A percentile compares a stretch with the other conserved stretches of the same genome.
Conservation (phyloP, 352 stramenopile species). For the Elongisporangium undulatum region DNA sequence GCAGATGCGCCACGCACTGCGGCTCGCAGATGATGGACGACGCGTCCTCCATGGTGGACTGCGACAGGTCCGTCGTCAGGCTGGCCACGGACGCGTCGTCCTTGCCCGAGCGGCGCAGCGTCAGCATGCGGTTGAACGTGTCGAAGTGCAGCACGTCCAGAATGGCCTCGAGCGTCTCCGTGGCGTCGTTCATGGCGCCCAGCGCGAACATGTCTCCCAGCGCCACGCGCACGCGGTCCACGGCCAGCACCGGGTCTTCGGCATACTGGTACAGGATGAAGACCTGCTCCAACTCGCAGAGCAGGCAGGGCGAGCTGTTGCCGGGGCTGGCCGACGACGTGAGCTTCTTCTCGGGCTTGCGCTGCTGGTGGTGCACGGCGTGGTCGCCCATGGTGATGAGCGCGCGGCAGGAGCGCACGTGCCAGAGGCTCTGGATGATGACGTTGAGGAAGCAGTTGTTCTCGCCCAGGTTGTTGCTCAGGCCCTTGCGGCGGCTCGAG, state of each 20-base stretch:
- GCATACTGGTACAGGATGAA: constrained; percentile 85
- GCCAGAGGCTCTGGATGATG: constrained; percentile 89
- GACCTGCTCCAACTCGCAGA: constrained; percentile 83
- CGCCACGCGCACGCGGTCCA: constrained; percentile 66
- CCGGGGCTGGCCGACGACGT: constrained; percentile 8
- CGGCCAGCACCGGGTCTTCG: constrained; percentile 67
- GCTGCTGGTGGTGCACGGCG: constrained; percentile 58
- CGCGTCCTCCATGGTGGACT: constrained; percentile 50
- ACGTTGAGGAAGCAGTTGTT: constrained; percentile 93
- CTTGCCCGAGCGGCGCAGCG: constrained; percentile 28
- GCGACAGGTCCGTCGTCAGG: constrained; percentile 27
- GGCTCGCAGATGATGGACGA: constrained; percentile 70
- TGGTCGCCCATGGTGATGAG: constrained; percentile 79
- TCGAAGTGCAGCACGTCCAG: constrained; percentile 74
- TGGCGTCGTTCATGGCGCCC: constrained; percentile 85
- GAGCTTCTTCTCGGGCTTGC: constrained; percentile 28
- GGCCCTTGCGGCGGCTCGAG: constrained; percentile 63
- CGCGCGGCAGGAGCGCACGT: constrained; percentile 79
- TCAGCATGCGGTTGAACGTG: constrained; percentile 72
- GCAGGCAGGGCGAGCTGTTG: constrained; percentile 33
- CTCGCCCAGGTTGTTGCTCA: constrained; percentile 77
- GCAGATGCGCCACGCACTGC: constrained; percentile 71
- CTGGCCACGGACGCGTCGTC: constrained; percentile 6
- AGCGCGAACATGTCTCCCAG: constrained; percentile 61
- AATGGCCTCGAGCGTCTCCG: constrained; percentile 79